These are phyloP conservation scores for Bruguiera sexangula DNA, from an alignment of 345 rosid species.

Conservation along the genomic window DNA sequence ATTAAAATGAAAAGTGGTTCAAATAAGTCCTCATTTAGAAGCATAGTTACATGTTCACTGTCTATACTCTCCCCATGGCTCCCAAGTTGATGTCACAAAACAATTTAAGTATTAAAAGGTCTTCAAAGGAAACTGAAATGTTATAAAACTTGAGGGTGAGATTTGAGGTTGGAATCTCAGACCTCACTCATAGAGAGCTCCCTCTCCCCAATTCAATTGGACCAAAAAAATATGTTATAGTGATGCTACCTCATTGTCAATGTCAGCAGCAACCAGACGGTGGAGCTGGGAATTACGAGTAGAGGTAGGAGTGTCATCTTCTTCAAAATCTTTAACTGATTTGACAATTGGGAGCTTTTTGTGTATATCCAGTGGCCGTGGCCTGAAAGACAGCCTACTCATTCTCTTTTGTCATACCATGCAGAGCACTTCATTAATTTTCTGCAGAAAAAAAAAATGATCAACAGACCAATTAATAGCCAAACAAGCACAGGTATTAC, in stretches of 20 bases:
- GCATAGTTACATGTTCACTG: not conserved
- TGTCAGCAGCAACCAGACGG: conserved; percentile 52
- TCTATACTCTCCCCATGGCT: no score
- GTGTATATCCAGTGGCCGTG: conserved; percentile 93
- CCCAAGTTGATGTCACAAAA: not conserved
- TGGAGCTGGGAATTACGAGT: conserved; percentile 78
- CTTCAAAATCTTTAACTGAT: conserved; percentile 88
- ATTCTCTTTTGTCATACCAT: conserved; percentile 31
- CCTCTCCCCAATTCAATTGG: no score
- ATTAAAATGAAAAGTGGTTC: conserved; percentile 1
- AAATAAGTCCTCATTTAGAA: not conserved
- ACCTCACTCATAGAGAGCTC: not conserved
- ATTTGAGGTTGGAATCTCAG: not conserved
- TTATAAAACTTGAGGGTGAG: not conserved
- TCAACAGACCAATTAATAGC: no score
- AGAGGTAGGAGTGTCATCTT: conserved; percentile 75
- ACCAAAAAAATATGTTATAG: not conserved
- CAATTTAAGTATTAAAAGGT: not conserved
- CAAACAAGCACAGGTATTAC: no score
- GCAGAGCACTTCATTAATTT: no score
- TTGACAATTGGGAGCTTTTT: conserved; percentile 94
- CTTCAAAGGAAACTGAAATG: not conserved
- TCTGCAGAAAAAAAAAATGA: no score
- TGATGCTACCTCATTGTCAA: conserved; percentile 47
- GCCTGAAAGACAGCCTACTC: conserved; percentile 96